Conservation (phyloP, 768 basidiomycete species). For the Phlebiopsis flavidoalba region DNA sequence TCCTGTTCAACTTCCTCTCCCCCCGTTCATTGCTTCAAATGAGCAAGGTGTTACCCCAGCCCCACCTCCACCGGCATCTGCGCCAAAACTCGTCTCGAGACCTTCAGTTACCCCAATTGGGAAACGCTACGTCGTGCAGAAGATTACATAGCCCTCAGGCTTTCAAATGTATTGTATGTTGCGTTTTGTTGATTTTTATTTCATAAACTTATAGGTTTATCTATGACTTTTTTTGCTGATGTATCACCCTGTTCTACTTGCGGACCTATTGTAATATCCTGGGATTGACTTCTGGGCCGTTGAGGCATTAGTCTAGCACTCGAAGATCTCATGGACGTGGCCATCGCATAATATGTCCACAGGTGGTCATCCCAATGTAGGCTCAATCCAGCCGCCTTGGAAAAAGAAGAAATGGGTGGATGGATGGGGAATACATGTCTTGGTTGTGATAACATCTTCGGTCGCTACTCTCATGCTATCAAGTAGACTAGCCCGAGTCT, state of each 20-base stretch:
- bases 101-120: slow-evolving; percentile 56
- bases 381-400: no score
- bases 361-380: no score
- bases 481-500: no score
- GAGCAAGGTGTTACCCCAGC: slow-evolving; percentile 8
- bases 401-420: no score
- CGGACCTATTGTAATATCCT: no score
- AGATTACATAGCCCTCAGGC: slow-evolving; percentile 17
- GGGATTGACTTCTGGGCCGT: no score
- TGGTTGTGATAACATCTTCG: no score
- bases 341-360: no score
- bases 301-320: no score
- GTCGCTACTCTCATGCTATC: no score
- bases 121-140: slow-evolving; percentile 56
- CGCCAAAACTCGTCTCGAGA: slow-evolving; percentile 25
- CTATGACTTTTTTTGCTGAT: not conserved
- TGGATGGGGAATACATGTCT: no score
- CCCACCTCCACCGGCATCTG: slow-evolving; percentile 25
- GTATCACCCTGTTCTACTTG: not conserved
- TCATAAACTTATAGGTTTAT: not conserved
- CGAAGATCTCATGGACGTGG: no score
- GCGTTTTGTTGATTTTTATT: not conserved
- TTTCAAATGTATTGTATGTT: not conserved
- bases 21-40: not conserved
- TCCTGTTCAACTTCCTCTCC: slow-evolving; percentile 15